phyloP scores from a whole-genome alignment of 805 yeast species.

The Ogataea paradorogensis region DNA sequence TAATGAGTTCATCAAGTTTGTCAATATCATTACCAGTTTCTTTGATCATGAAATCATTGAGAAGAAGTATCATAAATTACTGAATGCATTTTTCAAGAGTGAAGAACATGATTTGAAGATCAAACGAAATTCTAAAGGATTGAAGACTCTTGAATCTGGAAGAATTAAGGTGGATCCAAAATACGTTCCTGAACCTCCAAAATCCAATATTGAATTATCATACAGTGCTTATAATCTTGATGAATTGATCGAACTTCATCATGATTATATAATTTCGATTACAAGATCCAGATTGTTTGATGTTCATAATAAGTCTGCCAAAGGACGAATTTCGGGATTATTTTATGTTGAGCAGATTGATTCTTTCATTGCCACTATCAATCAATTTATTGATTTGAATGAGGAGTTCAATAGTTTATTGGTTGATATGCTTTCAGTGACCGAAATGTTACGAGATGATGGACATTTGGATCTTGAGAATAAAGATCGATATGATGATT shows the following conservation, averaged over 20 bases:
- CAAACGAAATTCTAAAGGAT: conserved; percentile 13
- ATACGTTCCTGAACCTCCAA: conserved; percentile 1
- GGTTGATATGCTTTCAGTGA: conserved; percentile 33
- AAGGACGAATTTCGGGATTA: conserved; percentile 38
- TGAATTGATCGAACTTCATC: conserved; percentile 41
- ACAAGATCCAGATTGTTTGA: conserved; percentile 37
- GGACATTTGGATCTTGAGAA: conserved; percentile 24
- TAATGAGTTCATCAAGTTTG: conserved; percentile 39
- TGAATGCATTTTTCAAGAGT: conserved; percentile 23
- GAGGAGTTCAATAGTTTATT: conserved; percentile 37
- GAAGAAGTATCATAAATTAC: conserved; percentile 29
- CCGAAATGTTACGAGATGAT: conserved; percentile 21
- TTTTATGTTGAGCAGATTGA: conserved; percentile 43
- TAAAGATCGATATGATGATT: conserved; percentile 24
- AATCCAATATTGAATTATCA: conserved; percentile 1
- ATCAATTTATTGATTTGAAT: conserved; percentile 38
- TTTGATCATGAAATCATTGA: conserved; percentile 49
- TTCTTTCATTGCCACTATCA: conserved; percentile 34
- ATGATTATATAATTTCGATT: conserved; percentile 34
- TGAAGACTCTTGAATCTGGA: conserved; percentile 18
- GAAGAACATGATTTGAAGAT: conserved; percentile 13
- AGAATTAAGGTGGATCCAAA: conserved; percentile 12
- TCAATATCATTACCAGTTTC: conserved; percentile 39
- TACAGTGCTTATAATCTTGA: conserved; percentile 44
- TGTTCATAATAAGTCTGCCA: conserved; percentile 22